Base-by-base conservation (phyloP, 331 rosid species). In the Rosa hybrid region DNA sequence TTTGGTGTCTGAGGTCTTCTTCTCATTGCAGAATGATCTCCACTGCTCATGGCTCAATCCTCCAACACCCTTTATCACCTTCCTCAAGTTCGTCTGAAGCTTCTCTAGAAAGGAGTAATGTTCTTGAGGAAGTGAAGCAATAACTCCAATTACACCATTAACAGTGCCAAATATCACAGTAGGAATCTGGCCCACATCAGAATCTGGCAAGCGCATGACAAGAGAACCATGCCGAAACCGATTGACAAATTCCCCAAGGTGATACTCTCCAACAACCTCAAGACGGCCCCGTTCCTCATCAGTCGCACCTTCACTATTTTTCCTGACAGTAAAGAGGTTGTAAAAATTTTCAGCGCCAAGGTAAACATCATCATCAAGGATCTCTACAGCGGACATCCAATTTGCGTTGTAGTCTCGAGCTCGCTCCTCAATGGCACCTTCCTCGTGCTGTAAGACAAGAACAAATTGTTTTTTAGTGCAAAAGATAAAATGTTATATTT, bases 351-450 rank as follows among this genome's bases (percentile, higher is more conserved):
- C 99, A 38, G 93, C 92, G 51, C 98, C 99, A 21, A 96, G 92
- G 83, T 93, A 96, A 63, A 93, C 84, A 80, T 93, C 99, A 53
- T 96, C 98, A 46, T 96, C 99, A 49, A 96, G 96, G 82, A 96
- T 93, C 89, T 91, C 99, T 76, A 96, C 99, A 57, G 97, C 98
- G 20, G 98, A 84, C 97, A 96, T 96, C 99, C 99, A 96, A 81
- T 93, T 93, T 76, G 98, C 97, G 74, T 86, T 93, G 73, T 91
- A 96, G 88, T 94, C 97, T 0, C 97, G 96, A 8, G 98, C 97
- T 83, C 97, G 85, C 81, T 94, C 98, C 87, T 90, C 98, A 48
- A 94, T 94, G 64, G 97, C 96, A 49, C 97, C 97, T 85, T 94
- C 98, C 84, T 92, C 98, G 12, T 92, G 97, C 98, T 94, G 87